Evolutionary conservation across 2,329 filamentous ascomycete genomes (phyloP).

Genomic region (Venturiaceae sp.): DNA sequence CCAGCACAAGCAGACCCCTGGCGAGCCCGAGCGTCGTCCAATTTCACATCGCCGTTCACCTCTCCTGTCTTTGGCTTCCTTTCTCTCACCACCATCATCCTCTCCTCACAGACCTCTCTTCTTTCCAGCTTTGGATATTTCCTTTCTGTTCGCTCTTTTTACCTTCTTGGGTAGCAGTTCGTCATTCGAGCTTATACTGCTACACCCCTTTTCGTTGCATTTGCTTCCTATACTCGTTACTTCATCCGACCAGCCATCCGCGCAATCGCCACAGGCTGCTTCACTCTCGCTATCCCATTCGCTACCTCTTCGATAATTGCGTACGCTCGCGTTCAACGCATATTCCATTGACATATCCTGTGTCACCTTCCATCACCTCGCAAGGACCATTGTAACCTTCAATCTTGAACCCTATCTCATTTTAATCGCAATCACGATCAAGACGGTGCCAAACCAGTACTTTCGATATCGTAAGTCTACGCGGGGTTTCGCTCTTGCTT

Average conservation of each 20-base stretch:
- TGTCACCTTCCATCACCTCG: background rate
- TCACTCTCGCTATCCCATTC: background rate
- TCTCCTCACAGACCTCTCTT: constrained; percentile 18
- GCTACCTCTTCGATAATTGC: background rate
- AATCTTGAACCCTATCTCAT: background rate
- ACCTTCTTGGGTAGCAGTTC: constrained; percentile 15
- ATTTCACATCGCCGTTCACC: constrained; percentile 6
- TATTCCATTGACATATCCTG: background rate
- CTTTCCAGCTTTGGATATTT: constrained; percentile 24
- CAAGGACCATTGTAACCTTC: background rate
- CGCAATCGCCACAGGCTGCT: background rate
- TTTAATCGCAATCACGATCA: background rate
- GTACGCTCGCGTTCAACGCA: background rate
- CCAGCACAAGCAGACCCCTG: too few species aligned
- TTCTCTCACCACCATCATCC: constrained; percentile 13
- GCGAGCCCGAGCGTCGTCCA: too few species aligned
- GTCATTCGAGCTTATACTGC: background rate
- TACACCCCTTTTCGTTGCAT: background rate
- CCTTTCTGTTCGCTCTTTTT: constrained; percentile 7
- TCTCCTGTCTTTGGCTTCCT: constrained; percentile 16
- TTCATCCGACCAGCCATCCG: background rate
- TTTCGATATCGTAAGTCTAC: background rate
- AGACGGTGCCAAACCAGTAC: background rate
- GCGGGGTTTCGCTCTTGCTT: background rate
- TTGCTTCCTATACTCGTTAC: background rate